These are phyloP conservation scores for Hymenochaete sp. DNA, from an alignment of 1,284 basidiomycete genomes.

Conservation along the genomic window DNA sequence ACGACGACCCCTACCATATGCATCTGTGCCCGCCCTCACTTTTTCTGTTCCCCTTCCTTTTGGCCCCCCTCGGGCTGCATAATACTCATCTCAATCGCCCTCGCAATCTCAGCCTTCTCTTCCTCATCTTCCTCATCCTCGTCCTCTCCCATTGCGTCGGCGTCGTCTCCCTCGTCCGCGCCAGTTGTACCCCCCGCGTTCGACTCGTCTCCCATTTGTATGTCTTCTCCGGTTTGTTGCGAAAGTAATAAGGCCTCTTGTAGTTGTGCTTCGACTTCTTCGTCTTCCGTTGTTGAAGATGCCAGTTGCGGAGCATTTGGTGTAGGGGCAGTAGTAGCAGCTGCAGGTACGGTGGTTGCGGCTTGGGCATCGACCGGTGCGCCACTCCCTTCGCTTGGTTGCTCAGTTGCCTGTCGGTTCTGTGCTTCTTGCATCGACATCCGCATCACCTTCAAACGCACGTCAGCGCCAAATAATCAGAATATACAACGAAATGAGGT, in stretches of 20 bases:
- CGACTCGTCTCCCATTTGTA: conserved; percentile 42
- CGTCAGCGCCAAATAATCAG: conserved; percentile 5
- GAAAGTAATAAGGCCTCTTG: conserved; percentile 57
- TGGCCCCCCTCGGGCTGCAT: too few relatives aligned
- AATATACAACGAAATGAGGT: neutral
- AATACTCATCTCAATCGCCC: conserved; percentile 52
- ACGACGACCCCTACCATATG: too few relatives aligned
- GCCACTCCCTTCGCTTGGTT: conserved; percentile 30
- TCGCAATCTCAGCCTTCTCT: conserved; percentile 54
- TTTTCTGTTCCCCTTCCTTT: too few relatives aligned
- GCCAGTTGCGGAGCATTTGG: conserved; percentile 5
- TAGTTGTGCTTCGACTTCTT: conserved; percentile 60
- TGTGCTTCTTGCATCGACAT: conserved; percentile 98
- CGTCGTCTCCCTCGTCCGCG: too few relatives aligned
- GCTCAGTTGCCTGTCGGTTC: conserved; percentile 70
- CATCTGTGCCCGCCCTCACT: too few relatives aligned
- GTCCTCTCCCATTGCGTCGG: conserved; percentile 11
- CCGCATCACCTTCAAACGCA: conserved; percentile 69
- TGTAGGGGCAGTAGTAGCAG: conserved; percentile 29
- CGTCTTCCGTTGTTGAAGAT: conserved; percentile 38
- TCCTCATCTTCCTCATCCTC: conserved; percentile 30
- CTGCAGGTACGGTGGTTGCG: conserved; percentile 21
- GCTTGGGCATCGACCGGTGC: conserved; percentile 25
- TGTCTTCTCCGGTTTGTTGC: conserved; percentile 30
- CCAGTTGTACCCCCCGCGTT: conserved; percentile 19